These are phyloP conservation scores for Serendipita sp. DNA, from an alignment of 768 basidiomycete species.

Conservation along the genomic window DNA sequence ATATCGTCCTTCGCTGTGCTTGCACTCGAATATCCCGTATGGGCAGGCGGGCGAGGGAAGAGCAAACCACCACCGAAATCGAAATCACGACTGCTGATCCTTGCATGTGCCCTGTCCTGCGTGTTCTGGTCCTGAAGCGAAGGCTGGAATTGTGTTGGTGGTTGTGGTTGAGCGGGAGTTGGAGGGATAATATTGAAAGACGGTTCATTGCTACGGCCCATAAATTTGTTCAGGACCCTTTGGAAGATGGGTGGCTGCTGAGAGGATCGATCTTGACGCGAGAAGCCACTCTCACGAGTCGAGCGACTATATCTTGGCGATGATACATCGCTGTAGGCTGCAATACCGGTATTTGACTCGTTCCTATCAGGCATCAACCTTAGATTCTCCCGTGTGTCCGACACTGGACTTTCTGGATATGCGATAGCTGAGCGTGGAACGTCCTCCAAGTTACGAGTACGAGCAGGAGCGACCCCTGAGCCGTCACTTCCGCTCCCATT, in stretches of 20 bases:
- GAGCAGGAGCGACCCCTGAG: neutral
- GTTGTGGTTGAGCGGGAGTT: neutral
- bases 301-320: neutral
- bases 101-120: neutral
- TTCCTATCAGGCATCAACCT: neutral
- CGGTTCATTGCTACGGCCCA: neutral
- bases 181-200: neutral
- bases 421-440: neutral
- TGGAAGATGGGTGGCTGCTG: slow-evolving; percentile 1
- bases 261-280: neutral
- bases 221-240: neutral
- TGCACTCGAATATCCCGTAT: slow-evolving; percentile 4
- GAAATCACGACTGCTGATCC: neutral
- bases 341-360: neutral
- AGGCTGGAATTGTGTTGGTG: neutral
- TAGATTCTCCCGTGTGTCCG: neutral
- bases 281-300: neutral
- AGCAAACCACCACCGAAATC: slow-evolving; percentile 1
- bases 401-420: slow-evolving; percentile 5
- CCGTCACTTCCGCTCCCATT: neutral
- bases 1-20: slow-evolving; percentile 4
- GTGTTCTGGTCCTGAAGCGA: neutral
- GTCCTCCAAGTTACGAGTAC: neutral
- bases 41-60: neutral
- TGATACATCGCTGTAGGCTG: neutral